Percentiles rank a stretch among this genome's conserved stretches.
Conservation (phyloP, 331 rosid genomes). For the Rhamnella rubrinervis region DNA sequence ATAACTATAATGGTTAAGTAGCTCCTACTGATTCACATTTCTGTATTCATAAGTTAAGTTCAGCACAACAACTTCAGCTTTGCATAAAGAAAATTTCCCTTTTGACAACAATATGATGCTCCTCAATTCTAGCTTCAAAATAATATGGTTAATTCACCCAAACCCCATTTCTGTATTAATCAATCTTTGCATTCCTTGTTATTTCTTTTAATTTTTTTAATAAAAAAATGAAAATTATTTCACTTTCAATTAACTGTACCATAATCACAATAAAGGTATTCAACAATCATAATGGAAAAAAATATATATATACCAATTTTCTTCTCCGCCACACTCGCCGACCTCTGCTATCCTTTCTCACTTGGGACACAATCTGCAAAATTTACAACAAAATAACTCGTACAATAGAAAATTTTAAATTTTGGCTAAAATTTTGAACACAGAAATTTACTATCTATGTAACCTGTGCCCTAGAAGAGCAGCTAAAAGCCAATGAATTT, state of each 20-base stretch:
- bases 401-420: background rate
- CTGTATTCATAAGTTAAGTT: background rate
- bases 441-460: background rate
- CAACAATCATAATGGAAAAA: background rate
- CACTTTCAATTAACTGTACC: background rate
- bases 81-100: no score
- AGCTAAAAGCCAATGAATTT: slow-evolving; percentile 38
- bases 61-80: background rate
- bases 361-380: slow-evolving; percentile 52
- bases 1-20: background rate
- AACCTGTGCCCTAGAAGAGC: slow-evolving; percentile 51
- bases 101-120: no score
- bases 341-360: slow-evolving; percentile 48
- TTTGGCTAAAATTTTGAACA: background rate
- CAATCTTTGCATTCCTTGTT: background rate
- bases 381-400: background rate
- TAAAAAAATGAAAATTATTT: background rate
- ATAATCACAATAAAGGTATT: no score
- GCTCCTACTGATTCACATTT: background rate
- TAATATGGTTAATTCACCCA: no score
- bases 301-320: slow-evolving; percentile 50
- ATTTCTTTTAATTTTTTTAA: background rate
- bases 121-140: no score
- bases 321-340: slow-evolving; percentile 85
- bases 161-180: background rate